Evolutionary conservation across 192 early-diverging fungal genomes (phyloP), one percentile per base, ranked within the genome.

Genomic region (Coemansia umbellata): DNA sequence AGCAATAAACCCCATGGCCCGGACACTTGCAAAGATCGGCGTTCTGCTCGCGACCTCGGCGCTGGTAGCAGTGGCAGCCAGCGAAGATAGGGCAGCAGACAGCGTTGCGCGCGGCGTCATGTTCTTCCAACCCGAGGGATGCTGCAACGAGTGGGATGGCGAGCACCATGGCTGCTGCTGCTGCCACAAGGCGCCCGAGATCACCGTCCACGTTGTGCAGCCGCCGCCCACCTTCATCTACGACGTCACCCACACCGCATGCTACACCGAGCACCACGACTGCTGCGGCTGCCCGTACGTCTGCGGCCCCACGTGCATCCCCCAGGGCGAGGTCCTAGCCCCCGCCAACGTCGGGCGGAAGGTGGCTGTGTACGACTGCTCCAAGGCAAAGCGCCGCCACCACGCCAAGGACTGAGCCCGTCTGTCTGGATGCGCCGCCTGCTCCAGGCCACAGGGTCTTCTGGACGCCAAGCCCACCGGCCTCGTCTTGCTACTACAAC

Each of bases 191-290:
- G 53, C 36, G 2, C 70, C 70, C 1, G 58, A 74, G 23, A 33
- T 74, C 26, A 63, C 70, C 14, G 70, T 74, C 2, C 70, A 74
- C 37, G 70, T 74, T 2, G 62, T 74, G 58, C 70, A 66, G 51
- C 70, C 70, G 2, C 70, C 70, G 4, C 70, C 70, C 10, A 74
- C 70, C 11, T 74, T 47, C 32, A 66, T 74, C 47, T 74, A 74
- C 60, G 70, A 74, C 13, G 50, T 74, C 13, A 74, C 70, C 0
- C 70, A 74, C 40, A 74, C 70, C 1, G 70, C 70, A 10, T 60
- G 55, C 52, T 74, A 74, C 55, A 66, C 63, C 13, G 70, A 74
- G 59, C 70, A 74, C 70, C 55, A 51, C n/a, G 70, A 74, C 45
- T 66, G 70, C 42, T 66, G 63, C 43, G 55, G 60, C 10, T 66